Base-by-base conservation (phyloP, 2,329 filamentous ascomycete species). In the Curvularia spicifera region DNA sequence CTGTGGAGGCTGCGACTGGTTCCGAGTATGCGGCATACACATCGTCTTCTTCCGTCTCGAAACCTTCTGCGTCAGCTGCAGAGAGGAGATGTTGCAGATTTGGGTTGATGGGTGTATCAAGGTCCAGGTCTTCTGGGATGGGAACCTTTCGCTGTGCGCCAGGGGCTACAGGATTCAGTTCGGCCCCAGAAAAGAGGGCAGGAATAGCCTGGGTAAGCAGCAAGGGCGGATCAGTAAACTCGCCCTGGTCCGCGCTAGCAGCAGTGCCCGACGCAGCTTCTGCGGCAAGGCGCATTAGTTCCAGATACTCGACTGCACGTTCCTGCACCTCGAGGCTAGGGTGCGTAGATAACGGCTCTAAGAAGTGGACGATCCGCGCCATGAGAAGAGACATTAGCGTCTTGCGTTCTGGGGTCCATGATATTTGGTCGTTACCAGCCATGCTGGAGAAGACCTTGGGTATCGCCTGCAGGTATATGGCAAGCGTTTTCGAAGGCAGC, bases 241-340 rank as follows among this genome's bases (percentile, higher is more conserved):
- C 88, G 56, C 87, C 87, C 8, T 86, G 83, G 12, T 87, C 84
- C 0, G 62, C 54, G 8, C 75, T 73, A 22, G 85, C 79, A 10
- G 85, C 82, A 60, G 93, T 90, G 1, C 83, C 87, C 8, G 87
- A 84, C 3, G 86, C 86, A 13, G 94, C 93, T 78, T 99, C 95
- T 1, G 88, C 87, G 2, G 91, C 92, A 44, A 99, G 82, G 57
- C 92, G 92, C 70, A 98, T 86, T 12, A 98, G 83, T 73, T 99
- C 95, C 0, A 93, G 84, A 68, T 97, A 96, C 72, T 97, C 93
- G 1, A 97, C 93, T 3, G 93, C 90, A 56, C 95, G 87, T 76
- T 98, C 95, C 78, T 99, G 95, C 3, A 99, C 93, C 73, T 99
- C 95, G 1, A 99, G 83, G 68, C 88, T 91, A 0, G 94, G 93